Conservation (phyloP, 306 rosid genomes). For the Prinsepia uniflora region DNA sequence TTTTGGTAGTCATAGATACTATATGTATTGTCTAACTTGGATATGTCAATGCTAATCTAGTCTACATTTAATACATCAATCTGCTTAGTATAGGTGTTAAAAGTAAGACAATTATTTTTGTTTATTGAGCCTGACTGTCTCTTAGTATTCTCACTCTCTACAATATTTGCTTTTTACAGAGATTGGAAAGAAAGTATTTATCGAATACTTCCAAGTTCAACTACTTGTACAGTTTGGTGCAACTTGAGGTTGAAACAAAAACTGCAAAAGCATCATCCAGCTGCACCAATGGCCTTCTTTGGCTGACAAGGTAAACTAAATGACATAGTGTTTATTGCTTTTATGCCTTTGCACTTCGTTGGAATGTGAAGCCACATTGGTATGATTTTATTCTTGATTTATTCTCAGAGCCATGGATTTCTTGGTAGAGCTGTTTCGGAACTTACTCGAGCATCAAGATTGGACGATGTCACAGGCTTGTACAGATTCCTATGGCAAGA, state of each 20-base stretch:
- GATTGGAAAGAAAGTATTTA: slow-evolving; percentile 73
- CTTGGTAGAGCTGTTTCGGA: slow-evolving; percentile 78
- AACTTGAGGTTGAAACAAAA: slow-evolving; percentile 66
- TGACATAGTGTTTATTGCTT: not conserved
- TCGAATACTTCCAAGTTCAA: slow-evolving; percentile 57
- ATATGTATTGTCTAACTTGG: not conserved
- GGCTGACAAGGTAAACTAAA: slow-evolving; percentile 77
- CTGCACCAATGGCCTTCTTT: slow-evolving; percentile 96
- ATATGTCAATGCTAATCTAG: not conserved
- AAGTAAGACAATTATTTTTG: not conserved
- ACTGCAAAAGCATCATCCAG: slow-evolving; percentile 86
- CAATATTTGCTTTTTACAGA: slow-evolving; percentile 45
- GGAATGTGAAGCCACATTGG: not conserved
- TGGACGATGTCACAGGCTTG: slow-evolving; percentile 96
- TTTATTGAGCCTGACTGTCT: slow-evolving; percentile 8
- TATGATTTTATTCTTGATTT: slow-evolving; percentile 2
- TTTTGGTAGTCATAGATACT: not conserved
- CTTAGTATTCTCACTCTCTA: slow-evolving; percentile 22
- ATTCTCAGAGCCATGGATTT: slow-evolving; percentile 94
- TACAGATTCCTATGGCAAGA: slow-evolving; percentile 78
- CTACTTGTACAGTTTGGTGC: slow-evolving; percentile 73
- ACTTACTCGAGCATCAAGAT: slow-evolving; percentile 75
- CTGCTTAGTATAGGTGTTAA: not conserved
- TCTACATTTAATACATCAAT: not conserved
- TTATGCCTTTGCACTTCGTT: not conserved